phyloP scores from a whole-genome alignment of 1,139 yeast species.

The Suhomyces chickasaworum region DNA sequence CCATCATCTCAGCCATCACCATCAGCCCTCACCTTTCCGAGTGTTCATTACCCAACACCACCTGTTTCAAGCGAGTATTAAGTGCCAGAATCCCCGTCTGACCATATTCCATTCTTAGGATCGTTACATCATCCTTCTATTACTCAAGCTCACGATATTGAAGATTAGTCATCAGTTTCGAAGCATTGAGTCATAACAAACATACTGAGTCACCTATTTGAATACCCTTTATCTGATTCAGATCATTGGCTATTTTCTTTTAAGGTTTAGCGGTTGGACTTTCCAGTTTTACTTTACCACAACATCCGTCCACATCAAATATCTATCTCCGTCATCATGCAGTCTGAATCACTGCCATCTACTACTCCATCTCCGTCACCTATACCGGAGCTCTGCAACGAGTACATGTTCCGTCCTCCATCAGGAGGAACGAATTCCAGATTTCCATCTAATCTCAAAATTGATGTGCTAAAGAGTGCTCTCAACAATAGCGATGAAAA shows the following conservation, averaged over 20 bases:
- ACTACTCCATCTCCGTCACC: conserved; percentile 1
- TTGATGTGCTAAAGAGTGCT: conserved; percentile 7
- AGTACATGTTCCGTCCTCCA: conserved; percentile 5
- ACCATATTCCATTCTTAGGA: background rate
- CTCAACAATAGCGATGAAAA: conserved; percentile 9
- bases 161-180: background rate
- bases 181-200: background rate
- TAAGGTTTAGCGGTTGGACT: too few relatives aligned
- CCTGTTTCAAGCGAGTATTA: background rate
- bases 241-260: too few relatives aligned
- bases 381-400: background rate
- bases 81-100: background rate
- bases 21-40: too few relatives aligned
- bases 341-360: background rate
- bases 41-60: background rate
- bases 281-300: too few relatives aligned
- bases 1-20: background rate
- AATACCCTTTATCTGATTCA: too few relatives aligned
- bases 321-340: background rate
- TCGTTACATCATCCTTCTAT: background rate
- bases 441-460: conserved; percentile 9
- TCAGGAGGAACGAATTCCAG: conserved; percentile 4
- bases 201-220: background rate
- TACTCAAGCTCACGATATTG: background rate
- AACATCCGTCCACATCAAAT: too few relatives aligned